Conservation (phyloP, 768 basidiomycete species). For the Xerocomus spinulosus region DNA sequence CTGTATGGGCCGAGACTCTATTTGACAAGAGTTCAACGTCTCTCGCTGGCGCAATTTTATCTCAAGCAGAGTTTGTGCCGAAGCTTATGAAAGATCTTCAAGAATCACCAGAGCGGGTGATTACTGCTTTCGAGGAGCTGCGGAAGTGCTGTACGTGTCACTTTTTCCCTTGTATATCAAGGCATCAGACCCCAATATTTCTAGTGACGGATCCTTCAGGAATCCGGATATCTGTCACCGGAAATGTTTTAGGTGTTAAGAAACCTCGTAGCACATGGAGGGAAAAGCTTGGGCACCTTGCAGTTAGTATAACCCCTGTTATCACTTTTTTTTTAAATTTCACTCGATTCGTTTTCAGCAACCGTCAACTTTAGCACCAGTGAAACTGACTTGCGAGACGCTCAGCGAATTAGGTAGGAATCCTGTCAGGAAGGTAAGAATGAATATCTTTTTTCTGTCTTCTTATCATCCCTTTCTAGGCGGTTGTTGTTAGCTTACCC, state of each 20-base stretch:
- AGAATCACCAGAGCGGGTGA: slow-evolving; percentile 64
- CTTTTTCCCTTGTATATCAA: not conserved
- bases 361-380: slow-evolving; percentile 55
- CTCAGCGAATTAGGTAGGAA: slow-evolving; percentile 72
- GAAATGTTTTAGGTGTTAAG: slow-evolving; percentile 66
- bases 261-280: slow-evolving; percentile 73
- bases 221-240: slow-evolving; percentile 86
- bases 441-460: not conserved
- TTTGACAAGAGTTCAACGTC: slow-evolving; percentile 68
- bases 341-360: slow-evolving; percentile 20
- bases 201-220: slow-evolving; percentile 80
- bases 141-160: slow-evolving; percentile 55
- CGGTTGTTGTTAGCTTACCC: slow-evolving; percentile 81
- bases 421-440: slow-evolving; percentile 62
- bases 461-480: slow-evolving; percentile 39
- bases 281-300: slow-evolving; percentile 56
- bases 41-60: slow-evolving; percentile 60
- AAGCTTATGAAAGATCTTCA: slow-evolving; percentile 67
- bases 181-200: not conserved
- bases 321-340: not conserved
- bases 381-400: slow-evolving; percentile 62
- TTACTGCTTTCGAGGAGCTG: slow-evolving; percentile 72
- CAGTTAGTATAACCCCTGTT: slow-evolving; percentile 46
- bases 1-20: slow-evolving; percentile 62
- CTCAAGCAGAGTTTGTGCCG: slow-evolving; percentile 78